Percentiles rank a stretch among this genome's conserved stretches.
phyloP scores from a whole-genome alignment of 2,329 filamentous ascomycete species.

The Paramyrothecium roridum region DNA sequence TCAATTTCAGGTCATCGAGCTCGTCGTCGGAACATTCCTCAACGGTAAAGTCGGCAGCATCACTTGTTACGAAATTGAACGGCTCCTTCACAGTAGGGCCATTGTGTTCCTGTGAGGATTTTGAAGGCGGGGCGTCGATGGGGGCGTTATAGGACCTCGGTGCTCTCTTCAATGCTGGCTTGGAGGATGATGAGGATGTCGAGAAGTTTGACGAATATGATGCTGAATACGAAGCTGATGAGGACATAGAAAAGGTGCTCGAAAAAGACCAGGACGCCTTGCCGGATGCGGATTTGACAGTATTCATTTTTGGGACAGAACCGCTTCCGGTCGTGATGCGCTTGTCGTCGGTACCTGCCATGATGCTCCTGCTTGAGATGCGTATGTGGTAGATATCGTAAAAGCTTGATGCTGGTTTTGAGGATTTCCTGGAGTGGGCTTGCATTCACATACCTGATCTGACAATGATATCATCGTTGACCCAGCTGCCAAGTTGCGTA shows the following conservation, averaged over 20 bases:
- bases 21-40: constrained; percentile 1
- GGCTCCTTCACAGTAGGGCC: neutral
- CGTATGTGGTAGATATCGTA: neutral
- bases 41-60: neutral
- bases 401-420: too few species aligned
- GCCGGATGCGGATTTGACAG: neutral
- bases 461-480: neutral
- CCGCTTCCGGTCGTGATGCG: neutral
- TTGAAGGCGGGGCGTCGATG: neutral
- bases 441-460: neutral
- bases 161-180: neutral
- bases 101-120: neutral
- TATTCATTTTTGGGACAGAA: neutral
- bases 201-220: neutral
- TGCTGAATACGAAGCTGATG: neutral
- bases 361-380: neutral
- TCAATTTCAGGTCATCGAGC: neutral
- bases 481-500: too few species aligned
- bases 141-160: neutral
- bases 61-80: neutral
- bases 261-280: constrained; percentile 1
- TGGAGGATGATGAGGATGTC: too few species aligned
- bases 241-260: neutral
- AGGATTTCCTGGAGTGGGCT: neutral
- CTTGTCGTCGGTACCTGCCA: neutral